Base-by-base conservation (phyloP, 179 eudicot species). In the Drosera spatulata region DNA sequence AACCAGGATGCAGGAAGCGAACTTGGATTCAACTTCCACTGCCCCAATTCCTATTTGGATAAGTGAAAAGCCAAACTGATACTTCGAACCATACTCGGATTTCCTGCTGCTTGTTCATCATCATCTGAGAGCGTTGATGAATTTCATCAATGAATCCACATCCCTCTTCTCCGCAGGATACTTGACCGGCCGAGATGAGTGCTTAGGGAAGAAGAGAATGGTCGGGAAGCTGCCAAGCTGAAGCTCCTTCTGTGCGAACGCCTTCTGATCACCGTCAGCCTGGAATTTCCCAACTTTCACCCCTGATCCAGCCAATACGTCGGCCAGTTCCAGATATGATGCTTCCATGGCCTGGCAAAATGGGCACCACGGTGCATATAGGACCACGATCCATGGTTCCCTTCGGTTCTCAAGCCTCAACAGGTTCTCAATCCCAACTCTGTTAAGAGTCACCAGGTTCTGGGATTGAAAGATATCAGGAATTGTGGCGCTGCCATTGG, bases 341-440 rank as follows among this genome's bases (percentile, higher is more conserved):
- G 76, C 82, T 71, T 93, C 97, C 99, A 93, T 93, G 47, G 66
- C 96, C 85, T 86, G 99, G 79, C 98, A 91, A 59, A 88, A 91
- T 5, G 45, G 82, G 87, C 97, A 89, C 99, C 99, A 93, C 0
- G 96, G 99, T 3, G 99, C 99, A 15, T 86, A 86, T 6, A 86
- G 85, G 56, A 93, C 97, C 5, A 89, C 95, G 4, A 89, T 51
- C 99, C 95, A 93, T 45, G 97, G 76, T 61, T 93, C 95, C 54
- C 68, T 78, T 66, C 97, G 64, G 55, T 80, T 71, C 59, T 81
- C 82, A 69, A 86, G 63, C 39, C 69, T 84, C 78, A 77, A 12
- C 79, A 93, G 68, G 56, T 93, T 93, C 73, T 93, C 97, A n/a
- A 89, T 77, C 4, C 99, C 99, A 0, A 67, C 57, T 73, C 90